A percentile compares a stretch with the other conserved stretches of the same genome.
These are phyloP conservation scores for Cardamine chenopodiifolia DNA, from an alignment of 345 rosid species.

Conservation along the genomic window DNA sequence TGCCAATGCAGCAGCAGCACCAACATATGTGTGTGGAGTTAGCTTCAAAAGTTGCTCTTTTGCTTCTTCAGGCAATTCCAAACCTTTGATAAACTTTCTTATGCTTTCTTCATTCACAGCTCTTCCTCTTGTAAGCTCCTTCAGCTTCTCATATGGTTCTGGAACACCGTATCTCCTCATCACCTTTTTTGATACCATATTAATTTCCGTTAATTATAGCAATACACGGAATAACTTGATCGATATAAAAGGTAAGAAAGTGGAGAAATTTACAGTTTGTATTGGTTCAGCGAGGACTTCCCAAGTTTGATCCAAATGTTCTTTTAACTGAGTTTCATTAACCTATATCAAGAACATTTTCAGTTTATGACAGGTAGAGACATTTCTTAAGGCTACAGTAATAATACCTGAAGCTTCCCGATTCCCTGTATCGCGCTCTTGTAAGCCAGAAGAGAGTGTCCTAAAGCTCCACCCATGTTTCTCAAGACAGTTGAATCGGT, in stretches of 20 bases:
- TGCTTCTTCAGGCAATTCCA: constrained; percentile 75
- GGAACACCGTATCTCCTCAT: constrained; percentile 95
- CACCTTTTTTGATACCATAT: constrained; percentile 46
- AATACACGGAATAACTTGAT: background rate
- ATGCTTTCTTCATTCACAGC: constrained; percentile 75
- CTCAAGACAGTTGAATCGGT: constrained; percentile 95
- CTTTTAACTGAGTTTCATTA: constrained; percentile 69
- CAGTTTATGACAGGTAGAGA: constrained; percentile 9
- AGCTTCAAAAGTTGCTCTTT: constrained; percentile 63
- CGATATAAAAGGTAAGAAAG: background rate
- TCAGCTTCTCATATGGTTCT: constrained; percentile 91
- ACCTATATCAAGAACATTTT: constrained; percentile 53
- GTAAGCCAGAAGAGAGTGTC: constrained; percentile 95
- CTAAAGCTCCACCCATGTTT: constrained; percentile 91
- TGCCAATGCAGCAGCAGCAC: constrained; percentile 77
- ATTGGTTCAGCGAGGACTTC: constrained; percentile 98
- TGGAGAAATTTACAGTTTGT: constrained; percentile 65
- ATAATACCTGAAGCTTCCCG: constrained; percentile 77
- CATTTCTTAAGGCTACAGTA: background rate
- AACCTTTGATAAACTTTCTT: constrained; percentile 62
- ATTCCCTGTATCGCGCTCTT: constrained; percentile 88
- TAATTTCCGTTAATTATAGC: background rate
- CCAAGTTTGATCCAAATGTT: constrained; percentile 85
- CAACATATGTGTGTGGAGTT: constrained; percentile 77
- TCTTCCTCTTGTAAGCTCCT: constrained; percentile 91